Base-by-base conservation (phyloP, 176 grass and related monocot species). In the Cenchrus purpureus region DNA sequence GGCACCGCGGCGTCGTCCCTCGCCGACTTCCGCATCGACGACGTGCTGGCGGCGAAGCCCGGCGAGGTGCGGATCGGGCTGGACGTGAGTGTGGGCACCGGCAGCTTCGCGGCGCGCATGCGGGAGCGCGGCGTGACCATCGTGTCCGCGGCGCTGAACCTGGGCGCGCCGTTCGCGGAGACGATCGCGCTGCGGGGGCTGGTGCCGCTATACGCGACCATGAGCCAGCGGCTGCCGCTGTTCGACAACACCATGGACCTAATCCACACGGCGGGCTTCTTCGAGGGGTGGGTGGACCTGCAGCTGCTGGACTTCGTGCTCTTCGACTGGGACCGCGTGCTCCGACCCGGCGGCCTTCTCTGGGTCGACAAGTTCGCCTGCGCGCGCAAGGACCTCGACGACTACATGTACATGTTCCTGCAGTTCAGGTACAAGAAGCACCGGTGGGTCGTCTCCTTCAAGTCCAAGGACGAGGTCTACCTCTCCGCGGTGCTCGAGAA, bases 361-460 rank as follows among this genome's bases (percentile, higher is more conserved):
- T 98, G 93, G 95, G 89, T 98, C 2, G 89, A 98, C 87, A 98
- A 78, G 89, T 98, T 98, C 79, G 89, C 84, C 20, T 98, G 95
- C 69, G 87, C 37, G 1, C 89, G 95, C 7, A 87, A 85, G 73
- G 95, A 95, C 77, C 81, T 98, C 72, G 95, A 95, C 78, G 95
- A 98, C 82, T 98, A 91, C 87, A 98, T 98, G 92, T 98, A 98
- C 84, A 98, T 98, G 95, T 98, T 98, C 90, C 69, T 93, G 28
- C 95, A 98, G 75, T 98, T 98, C 78, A 86, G 93, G 80, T 98
- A 98, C 85, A 98, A 86, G 95, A 98, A 98, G 80, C 95, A 93
- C 82, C 89, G 91, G 0, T 98, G 95, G 95, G 91, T 98, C 65
- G 91, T 98, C n/a, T 95, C 95, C 56, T 98, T 98, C 95, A 98